Evolutionary conservation across 2,329 filamentous ascomycete species (phyloP).

Genomic region (Ascochyta rabiei): DNA sequence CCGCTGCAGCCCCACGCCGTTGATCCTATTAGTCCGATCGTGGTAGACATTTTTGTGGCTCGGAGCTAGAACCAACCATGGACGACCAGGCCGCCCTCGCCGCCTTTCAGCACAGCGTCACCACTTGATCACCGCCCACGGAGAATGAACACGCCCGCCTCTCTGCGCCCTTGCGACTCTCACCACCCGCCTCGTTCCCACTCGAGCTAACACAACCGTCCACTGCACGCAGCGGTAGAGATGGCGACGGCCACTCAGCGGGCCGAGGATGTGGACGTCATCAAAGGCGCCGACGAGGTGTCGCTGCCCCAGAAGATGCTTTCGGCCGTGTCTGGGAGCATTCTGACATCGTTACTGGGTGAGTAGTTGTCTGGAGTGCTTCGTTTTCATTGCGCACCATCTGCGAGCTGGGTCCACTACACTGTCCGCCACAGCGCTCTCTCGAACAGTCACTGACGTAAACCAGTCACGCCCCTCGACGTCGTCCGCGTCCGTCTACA

Average conservation of each 20-base stretch:
- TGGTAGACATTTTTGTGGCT: constrained; percentile 26
- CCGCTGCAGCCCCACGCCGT: constrained; percentile 3
- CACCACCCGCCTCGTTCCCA: constrained; percentile 31
- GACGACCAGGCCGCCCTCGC: constrained; percentile 10
- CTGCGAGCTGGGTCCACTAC: constrained; percentile 3
- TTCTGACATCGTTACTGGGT: constrained; percentile 90
- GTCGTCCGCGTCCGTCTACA: constrained; percentile 95
- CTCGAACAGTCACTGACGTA: constrained; percentile 15
- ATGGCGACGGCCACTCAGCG: constrained; percentile 41
- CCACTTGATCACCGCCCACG: constrained; percentile 24
- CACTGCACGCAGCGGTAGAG: constrained; percentile 8
- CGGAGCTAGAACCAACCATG: constrained; percentile 11
- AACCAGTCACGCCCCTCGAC: constrained; percentile 86
- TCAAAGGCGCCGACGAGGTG: constrained; percentile 64
- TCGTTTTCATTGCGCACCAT: neutral
- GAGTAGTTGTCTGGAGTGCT: constrained; percentile 39
- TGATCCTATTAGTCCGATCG: constrained; percentile 18
- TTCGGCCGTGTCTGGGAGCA: constrained; percentile 86
- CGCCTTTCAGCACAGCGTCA: constrained; percentile 16
- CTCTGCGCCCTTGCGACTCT: constrained; percentile 30
- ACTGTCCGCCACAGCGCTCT: neutral
- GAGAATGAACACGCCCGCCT: constrained; percentile 39
- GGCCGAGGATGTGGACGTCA: constrained; percentile 52
- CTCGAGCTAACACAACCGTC: constrained; percentile 38
- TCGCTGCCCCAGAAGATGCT: constrained; percentile 91